Conservation (phyloP, 2,329 filamentous ascomycete genomes). For the Coniochaeta sp. region DNA sequence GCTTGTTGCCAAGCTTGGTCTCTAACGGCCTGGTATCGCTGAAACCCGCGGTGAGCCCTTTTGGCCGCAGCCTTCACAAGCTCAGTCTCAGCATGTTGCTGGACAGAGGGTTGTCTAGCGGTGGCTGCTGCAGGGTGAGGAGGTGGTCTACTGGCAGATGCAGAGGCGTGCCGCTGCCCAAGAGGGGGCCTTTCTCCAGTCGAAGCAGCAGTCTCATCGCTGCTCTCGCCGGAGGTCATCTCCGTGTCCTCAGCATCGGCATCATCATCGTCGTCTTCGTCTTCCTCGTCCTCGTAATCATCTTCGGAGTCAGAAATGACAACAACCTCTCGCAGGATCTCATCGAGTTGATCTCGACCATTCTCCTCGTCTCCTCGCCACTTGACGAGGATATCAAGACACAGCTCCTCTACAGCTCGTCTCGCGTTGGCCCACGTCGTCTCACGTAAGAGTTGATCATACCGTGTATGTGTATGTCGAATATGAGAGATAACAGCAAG, state of each 20-base stretch:
- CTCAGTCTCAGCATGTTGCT: background rate
- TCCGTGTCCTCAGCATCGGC: conserved; percentile 13
- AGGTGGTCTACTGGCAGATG: background rate
- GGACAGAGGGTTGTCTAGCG: background rate
- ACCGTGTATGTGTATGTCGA: conserved; percentile 58
- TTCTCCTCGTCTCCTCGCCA: conserved; percentile 66
- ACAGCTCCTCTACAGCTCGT: conserved; percentile 52
- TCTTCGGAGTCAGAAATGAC: conserved; percentile 56
- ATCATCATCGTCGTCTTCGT: conserved; percentile 26
- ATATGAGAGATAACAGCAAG: conserved; percentile 60
- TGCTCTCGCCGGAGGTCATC: background rate
- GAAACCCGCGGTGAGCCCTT: conserved; percentile 35
- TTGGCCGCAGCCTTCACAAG: conserved; percentile 17
- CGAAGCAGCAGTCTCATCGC: conserved; percentile 6
- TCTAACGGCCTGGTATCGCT: conserved; percentile 32
- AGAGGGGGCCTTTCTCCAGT: background rate
- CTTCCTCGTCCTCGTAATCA: conserved; percentile 29
- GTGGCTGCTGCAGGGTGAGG: background rate
- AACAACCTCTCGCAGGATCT: conserved; percentile 59
- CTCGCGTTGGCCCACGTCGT: conserved; percentile 52
- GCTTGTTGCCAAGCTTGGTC: conserved; percentile 23
- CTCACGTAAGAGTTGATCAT: conserved; percentile 53
- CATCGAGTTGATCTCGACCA: conserved; percentile 58
- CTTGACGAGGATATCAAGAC: conserved; percentile 59
- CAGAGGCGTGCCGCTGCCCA: background rate